phyloP scores from a whole-genome alignment of 1,284 basidiomycete genomes.

The Cutaneotrichosporon sp. region DNA sequence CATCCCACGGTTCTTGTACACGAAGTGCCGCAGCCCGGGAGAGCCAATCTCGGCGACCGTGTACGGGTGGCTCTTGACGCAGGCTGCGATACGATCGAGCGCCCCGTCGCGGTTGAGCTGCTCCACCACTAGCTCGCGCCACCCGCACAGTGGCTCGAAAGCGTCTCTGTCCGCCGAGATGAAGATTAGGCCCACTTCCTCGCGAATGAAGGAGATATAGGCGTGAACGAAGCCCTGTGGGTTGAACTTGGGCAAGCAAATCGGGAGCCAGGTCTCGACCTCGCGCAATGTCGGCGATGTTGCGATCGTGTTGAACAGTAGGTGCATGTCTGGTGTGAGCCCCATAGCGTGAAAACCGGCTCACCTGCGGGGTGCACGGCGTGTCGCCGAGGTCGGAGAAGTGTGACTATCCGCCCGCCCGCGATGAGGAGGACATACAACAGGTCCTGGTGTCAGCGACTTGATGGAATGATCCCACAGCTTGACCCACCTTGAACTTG shows the following conservation, averaged over 20 bases:
- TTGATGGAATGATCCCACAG: no score
- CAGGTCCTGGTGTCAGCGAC: slow-evolving; percentile 69
- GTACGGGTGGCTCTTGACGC: slow-evolving; percentile 43
- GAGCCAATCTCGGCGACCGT: slow-evolving; percentile 63
- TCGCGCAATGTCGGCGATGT: slow-evolving; percentile 69
- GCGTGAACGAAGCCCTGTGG: slow-evolving; percentile 88
- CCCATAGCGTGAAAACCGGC: slow-evolving; percentile 21
- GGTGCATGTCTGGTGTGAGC: slow-evolving; percentile 69
- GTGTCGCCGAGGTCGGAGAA: slow-evolving; percentile 87
- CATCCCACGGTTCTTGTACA: slow-evolving; percentile 85
- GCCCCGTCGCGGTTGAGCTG: slow-evolving; percentile 65
- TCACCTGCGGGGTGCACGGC: slow-evolving; percentile 89
- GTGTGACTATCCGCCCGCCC: slow-evolving; percentile 75
- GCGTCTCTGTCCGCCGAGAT: slow-evolving; percentile 55
- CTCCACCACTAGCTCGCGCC: slow-evolving; percentile 69
- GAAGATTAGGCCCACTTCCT: slow-evolving; percentile 54
- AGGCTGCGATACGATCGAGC: slow-evolving; percentile 52
- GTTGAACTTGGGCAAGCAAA: slow-evolving; percentile 95
- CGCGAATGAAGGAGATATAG: slow-evolving; percentile 72
- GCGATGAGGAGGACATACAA: slow-evolving; percentile 86
- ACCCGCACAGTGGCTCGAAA: slow-evolving; percentile 59
- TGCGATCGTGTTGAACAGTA: slow-evolving; percentile 72
- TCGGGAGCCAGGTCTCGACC: slow-evolving; percentile 88
- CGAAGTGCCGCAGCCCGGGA: slow-evolving; percentile 86
- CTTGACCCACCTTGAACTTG: slow-evolving; percentile 68